Base-by-base conservation (phyloP, 805 yeast genomes). In the Wickerhamomyces silvicola region DNA sequence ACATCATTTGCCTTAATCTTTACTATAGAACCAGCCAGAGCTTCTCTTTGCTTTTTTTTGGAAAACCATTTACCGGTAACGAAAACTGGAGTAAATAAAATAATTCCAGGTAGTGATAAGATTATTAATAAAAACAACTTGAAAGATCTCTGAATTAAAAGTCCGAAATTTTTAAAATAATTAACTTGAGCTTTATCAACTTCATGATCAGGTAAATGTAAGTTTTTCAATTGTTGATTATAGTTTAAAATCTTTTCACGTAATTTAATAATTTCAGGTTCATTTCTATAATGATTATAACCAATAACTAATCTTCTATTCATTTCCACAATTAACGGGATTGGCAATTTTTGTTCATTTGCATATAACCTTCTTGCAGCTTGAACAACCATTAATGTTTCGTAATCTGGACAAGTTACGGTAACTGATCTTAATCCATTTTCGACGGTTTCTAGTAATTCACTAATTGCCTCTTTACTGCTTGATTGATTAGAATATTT, bases 1-100 rank as follows among this genome's bases (percentile, higher is more conserved):
- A 92, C 97, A 57, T 92, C 98, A 36, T 78, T 81, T 12, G 95
- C 98, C 50, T 78, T 78, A 38, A 92, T 79, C 55, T 92, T 92
- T 15, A 92, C 98, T 0, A 87, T 71, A 0, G 97, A 87, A 7
- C 72, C 79, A 9, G 87, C 88, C 38, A 92, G 66, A 0, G 97
- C 98, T 28, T 74, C 70, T 36, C 59, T 65, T 20, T 90, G 86
- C 57, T 88, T 87, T 37, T 68, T 66, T 27, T 66, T 70, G 8
- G 96, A 83, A 32, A 85, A 81, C 28, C 60, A 61, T 50, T 83
- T 84, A 7, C 95, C 78, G 12, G 82, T 72, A 19, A 84, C 57
- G 48, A 92, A 87, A 2, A 92, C 87, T 0, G 98, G 98, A 1
- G 88, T 72, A 54, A 90, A 90, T 46, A 92, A 66, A 2, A 85